A percentile compares a stretch with the other conserved stretches of the same genome.
These are phyloP conservation scores for Aquilaria sinensis DNA, from an alignment of 345 rosid species.

Conservation along the genomic window DNA sequence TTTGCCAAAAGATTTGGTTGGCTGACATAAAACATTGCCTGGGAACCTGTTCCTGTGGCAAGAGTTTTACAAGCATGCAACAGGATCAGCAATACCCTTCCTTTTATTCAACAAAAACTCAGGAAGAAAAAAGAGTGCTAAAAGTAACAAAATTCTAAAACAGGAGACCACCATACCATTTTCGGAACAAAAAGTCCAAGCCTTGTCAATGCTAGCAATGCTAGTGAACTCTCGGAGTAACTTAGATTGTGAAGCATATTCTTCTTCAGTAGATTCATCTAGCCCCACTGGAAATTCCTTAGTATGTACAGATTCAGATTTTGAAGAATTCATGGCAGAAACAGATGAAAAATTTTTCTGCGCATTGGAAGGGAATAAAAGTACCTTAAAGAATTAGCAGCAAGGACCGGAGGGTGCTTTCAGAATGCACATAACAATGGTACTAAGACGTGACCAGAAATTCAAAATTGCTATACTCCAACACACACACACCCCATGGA, in stretches of 20 bases:
- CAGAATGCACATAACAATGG: too few species aligned
- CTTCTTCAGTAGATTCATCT: conserved; percentile 54
- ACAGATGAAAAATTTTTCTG: conserved; percentile 26
- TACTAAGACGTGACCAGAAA: too few species aligned
- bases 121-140: not conserved
- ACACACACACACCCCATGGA: too few species aligned
- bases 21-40: conserved; percentile 70
- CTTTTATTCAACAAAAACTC: not conserved
- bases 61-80: conserved; percentile 8
- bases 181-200: conserved; percentile 62
- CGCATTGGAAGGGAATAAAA: conserved; percentile 12
- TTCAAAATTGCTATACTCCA: too few species aligned
- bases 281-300: conserved; percentile 40
- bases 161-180: conserved; percentile 31
- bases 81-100: not conserved
- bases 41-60: conserved; percentile 43
- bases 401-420: not conserved
- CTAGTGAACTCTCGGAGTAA: conserved; percentile 58
- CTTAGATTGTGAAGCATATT: conserved; percentile 61
- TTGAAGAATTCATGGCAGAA: conserved; percentile 44
- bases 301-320: conserved; percentile 14
- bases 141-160: not conserved
- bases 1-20: conserved; percentile 80
- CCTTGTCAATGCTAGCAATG: conserved; percentile 65
- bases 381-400: conserved; percentile 1